phyloP scores from a whole-genome alignment of 23 red algal species.

The Gracilariopsis chorda region DNA sequence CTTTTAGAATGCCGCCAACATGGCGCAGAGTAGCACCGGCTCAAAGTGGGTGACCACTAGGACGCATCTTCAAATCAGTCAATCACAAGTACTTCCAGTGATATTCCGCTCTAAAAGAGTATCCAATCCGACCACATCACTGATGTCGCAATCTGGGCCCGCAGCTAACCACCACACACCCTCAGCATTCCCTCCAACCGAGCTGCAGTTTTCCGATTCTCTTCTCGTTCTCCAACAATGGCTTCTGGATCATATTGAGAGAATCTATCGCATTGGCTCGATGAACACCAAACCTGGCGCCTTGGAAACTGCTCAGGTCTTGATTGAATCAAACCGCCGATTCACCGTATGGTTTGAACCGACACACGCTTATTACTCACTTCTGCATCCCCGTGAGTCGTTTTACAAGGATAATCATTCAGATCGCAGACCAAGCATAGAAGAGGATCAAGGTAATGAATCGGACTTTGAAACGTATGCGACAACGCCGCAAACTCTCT shows the following conservation, averaged over 20 bases:
- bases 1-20: background rate
- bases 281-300: constrained; percentile 43
- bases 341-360: constrained; percentile 62
- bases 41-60: constrained; percentile 39
- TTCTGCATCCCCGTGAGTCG: background rate
- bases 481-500: constrained; percentile 38
- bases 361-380: background rate
- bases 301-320: constrained; percentile 24
- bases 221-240: background rate
- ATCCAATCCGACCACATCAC: background rate
- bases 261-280: constrained; percentile 28
- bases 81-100: constrained; percentile 31
- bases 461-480: background rate
- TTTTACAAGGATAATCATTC: background rate
- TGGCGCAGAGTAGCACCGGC: background rate
- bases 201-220: constrained; percentile 2
- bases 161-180: background rate
- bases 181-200: constrained; percentile 17
- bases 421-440: background rate
- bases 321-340: background rate
- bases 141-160: background rate
- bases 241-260: constrained; percentile 12
- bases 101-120: constrained; percentile 18
- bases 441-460: background rate
- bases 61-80: constrained; percentile 30